phyloP scores from a whole-genome alignment of 106 monocot species.

The Phalaenopsis aphrodite region DNA sequence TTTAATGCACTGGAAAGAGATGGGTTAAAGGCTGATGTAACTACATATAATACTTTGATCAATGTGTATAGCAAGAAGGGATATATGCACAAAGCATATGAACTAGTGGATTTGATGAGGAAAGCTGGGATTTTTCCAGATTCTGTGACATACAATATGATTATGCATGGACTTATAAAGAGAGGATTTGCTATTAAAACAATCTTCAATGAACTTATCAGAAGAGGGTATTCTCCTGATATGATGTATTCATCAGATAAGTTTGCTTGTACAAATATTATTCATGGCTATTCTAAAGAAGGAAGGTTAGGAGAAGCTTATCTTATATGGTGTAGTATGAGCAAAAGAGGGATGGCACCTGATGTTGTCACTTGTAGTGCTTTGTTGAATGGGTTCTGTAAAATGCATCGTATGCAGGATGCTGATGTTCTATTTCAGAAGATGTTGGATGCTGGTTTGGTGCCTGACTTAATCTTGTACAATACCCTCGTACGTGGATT shows the following conservation, averaged over 20 bases:
- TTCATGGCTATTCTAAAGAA: conserved; percentile 28
- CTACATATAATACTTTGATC: conserved; percentile 30
- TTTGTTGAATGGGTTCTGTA: conserved; percentile 37
- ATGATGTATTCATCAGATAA: conserved; percentile 34
- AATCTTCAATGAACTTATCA: conserved; percentile 31
- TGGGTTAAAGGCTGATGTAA: conserved; percentile 28
- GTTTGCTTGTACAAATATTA: conserved; percentile 29
- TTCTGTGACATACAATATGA: conserved; percentile 45
- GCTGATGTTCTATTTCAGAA: conserved; percentile 35
- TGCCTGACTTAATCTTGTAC: conserved; percentile 45
- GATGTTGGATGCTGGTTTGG: conserved; percentile 42
- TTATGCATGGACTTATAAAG: conserved; percentile 48
- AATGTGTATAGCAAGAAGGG: conserved; percentile 33
- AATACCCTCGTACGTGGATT: conserved; percentile 43
- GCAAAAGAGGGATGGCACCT: conserved; percentile 19
- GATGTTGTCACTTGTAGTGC: conserved; percentile 43
- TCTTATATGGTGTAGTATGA: conserved; percentile 37
- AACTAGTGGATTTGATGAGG: conserved; percentile 33
- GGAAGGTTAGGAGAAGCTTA: conserved; percentile 37
- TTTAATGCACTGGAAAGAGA: conserved; percentile 26
- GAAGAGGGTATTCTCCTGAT: conserved; percentile 40
- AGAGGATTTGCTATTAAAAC: conserved; percentile 27
- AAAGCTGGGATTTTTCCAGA: conserved; percentile 25
- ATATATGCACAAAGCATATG: conserved; percentile 23
- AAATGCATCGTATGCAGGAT: conserved; percentile 25